phyloP scores from a whole-genome alignment of 1,139 yeast species.

The Magnusiomyces suaveolens region DNA sequence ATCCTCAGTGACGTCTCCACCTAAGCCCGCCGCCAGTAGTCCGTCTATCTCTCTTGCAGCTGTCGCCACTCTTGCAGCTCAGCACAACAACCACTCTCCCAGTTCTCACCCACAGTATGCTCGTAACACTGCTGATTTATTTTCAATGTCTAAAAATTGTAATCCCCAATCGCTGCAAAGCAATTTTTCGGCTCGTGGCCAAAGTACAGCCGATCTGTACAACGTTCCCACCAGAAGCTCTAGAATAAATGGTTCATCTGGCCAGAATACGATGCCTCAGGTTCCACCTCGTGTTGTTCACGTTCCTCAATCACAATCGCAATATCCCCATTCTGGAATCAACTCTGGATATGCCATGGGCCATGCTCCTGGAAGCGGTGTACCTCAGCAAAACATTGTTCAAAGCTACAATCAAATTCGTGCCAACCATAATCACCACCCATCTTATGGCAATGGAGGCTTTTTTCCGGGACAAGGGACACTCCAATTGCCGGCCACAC shows the following conservation, averaged over 20 bases:
- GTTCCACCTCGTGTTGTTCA: slow-evolving; percentile 10
- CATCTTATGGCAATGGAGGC: not conserved
- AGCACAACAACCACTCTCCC: not conserved
- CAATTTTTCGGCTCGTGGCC: not conserved
- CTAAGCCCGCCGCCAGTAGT: not conserved
- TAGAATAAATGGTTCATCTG: not conserved
- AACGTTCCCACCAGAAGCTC: not conserved
- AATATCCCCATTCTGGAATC: slow-evolving; percentile 4
- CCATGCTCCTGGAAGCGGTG: slow-evolving; percentile 2
- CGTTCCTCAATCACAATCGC: slow-evolving; percentile 8
- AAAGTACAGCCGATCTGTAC: not conserved
- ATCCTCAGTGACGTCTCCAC: not conserved
- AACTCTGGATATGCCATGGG: slow-evolving; percentile 8
- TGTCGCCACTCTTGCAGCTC: not conserved
- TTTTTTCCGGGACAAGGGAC: not conserved
- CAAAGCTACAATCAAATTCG: not conserved
- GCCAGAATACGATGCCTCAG: slow-evolving; percentile 9
- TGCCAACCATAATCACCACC: not conserved
- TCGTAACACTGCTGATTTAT: slow-evolving; percentile 1
- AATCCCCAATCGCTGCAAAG: slow-evolving; percentile 5
- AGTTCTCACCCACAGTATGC: not conserved
- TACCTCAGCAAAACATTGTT: not conserved
- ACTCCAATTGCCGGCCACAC: not conserved
- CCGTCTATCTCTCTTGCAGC: not conserved
- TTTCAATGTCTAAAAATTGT: not conserved